Conservation (phyloP, 768 basidiomycete species). For the Termitomyces sp. region DNA sequence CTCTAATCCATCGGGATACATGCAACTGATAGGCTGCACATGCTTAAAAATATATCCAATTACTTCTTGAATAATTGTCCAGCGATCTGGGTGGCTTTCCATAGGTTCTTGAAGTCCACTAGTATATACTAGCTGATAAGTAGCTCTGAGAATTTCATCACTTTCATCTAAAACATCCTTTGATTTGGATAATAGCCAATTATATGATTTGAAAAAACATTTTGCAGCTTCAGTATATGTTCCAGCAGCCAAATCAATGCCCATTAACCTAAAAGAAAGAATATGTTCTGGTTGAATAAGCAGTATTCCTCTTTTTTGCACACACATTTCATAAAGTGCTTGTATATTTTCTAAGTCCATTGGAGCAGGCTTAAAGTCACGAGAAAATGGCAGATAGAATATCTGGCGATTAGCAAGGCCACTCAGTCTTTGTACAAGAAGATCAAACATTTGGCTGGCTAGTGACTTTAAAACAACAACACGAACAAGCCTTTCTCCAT, state of each 20-base stretch:
- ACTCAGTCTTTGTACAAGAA: slow-evolving; percentile 36
- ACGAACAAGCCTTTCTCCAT: slow-evolving; percentile 37
- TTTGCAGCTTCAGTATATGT: slow-evolving; percentile 5
- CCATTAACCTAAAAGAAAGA: slow-evolving; percentile 44
- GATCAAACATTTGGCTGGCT: slow-evolving; percentile 40
- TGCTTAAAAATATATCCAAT: slow-evolving; percentile 23
- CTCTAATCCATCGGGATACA: slow-evolving; percentile 17
- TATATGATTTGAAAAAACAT: slow-evolving; percentile 19
- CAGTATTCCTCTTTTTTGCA: slow-evolving; percentile 32
- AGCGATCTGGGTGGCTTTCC: slow-evolving; percentile 37
- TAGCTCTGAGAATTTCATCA: slow-evolving; percentile 40
- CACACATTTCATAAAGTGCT: slow-evolving; percentile 32
- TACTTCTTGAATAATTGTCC: slow-evolving; percentile 33
- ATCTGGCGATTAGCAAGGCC: slow-evolving; percentile 41
- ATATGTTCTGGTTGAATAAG: slow-evolving; percentile 50
- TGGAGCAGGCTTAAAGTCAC: slow-evolving; percentile 22
- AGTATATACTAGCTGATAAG: slow-evolving; percentile 45
- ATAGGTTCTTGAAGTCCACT: slow-evolving; percentile 28
- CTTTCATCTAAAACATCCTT: slow-evolving; percentile 42
- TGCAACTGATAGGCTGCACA: slow-evolving; percentile 6
- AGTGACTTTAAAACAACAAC: slow-evolving; percentile 47
- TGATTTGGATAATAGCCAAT: slow-evolving; percentile 20
- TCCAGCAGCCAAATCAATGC: slow-evolving; percentile 26
- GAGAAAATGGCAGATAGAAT: slow-evolving; percentile 46
- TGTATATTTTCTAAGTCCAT: slow-evolving; percentile 19